These are phyloP conservation scores for Beauveria bassiana DNA, from an alignment of 2,329 filamentous ascomycete genomes.

Conservation along the genomic window DNA sequence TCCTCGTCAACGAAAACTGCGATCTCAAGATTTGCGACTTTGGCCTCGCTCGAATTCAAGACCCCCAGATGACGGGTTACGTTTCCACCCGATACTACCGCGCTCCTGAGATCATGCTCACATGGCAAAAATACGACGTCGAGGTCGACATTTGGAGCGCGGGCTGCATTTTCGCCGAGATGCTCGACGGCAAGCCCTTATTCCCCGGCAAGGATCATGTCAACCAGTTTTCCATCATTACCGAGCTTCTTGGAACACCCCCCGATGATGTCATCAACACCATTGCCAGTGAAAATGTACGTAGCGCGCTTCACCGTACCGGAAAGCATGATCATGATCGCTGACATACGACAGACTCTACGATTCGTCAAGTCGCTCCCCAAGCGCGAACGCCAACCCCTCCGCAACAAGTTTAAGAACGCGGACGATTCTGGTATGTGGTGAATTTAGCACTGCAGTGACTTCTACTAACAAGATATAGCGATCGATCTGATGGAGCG, in stretches of 20 bases:
- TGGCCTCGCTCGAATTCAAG: conserved; percentile 91
- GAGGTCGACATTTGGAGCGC: conserved; percentile 99
- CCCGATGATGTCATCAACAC: conserved; percentile 98
- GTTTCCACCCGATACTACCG: conserved; percentile 98
- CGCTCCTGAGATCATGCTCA: conserved; percentile 98
- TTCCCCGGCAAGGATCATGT: conserved; percentile 99
- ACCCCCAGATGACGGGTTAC: conserved; percentile 99
- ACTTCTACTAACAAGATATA: conserved; percentile 32
- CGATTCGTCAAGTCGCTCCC: conserved; percentile 96
- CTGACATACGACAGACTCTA: conserved; percentile 56
- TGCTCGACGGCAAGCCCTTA: conserved; percentile 95
- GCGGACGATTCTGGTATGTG: conserved; percentile 73
- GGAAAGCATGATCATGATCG: conserved; percentile 14
- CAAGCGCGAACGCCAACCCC: conserved; percentile 82
- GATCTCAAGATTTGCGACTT: conserved; percentile 99
- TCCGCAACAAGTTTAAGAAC: conserved; percentile 88
- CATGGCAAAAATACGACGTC: conserved; percentile 99
- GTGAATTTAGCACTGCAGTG: background rate
- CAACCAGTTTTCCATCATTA: conserved; percentile 99
- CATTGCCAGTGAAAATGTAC: conserved; percentile 94
- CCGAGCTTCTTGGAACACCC: conserved; percentile 89
- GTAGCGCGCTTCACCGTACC: conserved; percentile 21
- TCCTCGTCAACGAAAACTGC: conserved; percentile 98
- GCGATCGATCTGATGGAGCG: conserved; percentile 89
- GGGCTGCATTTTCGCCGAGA: conserved; percentile 97